Conservation (phyloP, 495 filamentous ascomycete genomes). For the Penicillium taxi region DNA sequence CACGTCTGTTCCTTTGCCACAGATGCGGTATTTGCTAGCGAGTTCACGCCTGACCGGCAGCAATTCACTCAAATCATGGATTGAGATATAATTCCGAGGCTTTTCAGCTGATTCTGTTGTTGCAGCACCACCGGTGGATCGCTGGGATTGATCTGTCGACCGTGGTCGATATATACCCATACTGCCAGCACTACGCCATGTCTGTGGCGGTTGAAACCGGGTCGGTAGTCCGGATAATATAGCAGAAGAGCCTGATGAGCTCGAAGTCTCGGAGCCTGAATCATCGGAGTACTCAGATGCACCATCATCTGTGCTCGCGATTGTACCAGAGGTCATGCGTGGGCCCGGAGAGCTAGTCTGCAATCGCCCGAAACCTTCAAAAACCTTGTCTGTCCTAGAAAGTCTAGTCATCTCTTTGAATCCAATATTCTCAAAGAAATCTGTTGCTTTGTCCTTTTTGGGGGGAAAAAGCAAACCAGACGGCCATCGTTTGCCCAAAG, state of each 20-base stretch:
- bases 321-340: conserved; percentile 41
- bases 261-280: conserved; percentile 58
- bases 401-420: conserved; percentile 53
- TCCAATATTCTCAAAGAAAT: conserved; percentile 53
- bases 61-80: conserved; percentile 58
- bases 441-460: conserved; percentile 62
- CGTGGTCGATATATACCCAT: conserved; percentile 38
- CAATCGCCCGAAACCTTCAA: conserved; percentile 84
- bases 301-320: conserved; percentile 43
- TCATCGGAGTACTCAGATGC: conserved; percentile 55
- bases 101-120: conserved; percentile 29
- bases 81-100: conserved; percentile 53
- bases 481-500: conserved; percentile 70
- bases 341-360: conserved; percentile 46
- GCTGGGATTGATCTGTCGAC: conserved; percentile 49
- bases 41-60: conserved; percentile 70
- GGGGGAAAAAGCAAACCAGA: conserved; percentile 80
- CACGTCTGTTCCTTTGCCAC: conserved; percentile 67
- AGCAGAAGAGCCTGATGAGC: conserved; percentile 63
- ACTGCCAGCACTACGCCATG: conserved; percentile 45
- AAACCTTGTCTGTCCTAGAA: conserved; percentile 58
- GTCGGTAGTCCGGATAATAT: conserved; percentile 38
- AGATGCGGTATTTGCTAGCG: conserved; percentile 73
- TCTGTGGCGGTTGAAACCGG: conserved; percentile 44
- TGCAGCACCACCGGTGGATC: conserved; percentile 40